These are phyloP conservation scores for Castanospermum australe DNA, from an alignment of 306 rosid genomes.

Conservation along the genomic window DNA sequence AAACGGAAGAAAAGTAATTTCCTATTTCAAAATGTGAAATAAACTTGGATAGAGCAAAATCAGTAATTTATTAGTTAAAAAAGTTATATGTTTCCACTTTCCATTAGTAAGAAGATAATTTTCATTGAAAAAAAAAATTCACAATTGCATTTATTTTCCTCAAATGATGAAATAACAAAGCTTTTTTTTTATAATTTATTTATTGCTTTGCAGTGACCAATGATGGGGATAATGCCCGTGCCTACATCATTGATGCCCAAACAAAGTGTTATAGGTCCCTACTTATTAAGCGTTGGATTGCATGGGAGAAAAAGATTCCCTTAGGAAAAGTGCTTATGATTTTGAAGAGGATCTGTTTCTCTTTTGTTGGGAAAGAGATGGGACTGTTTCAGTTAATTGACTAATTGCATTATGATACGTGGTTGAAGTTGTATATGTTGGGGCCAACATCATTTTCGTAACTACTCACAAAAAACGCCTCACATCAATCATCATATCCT, in stretches of 20 bases:
- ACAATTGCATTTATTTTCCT: not conserved
- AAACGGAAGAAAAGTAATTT: not conserved
- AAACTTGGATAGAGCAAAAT: not conserved
- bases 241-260: not conserved
- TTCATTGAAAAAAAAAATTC: too few species aligned
- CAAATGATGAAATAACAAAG: not conserved
- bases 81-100: too few species aligned
- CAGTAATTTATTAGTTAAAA: too few species aligned
- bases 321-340: not conserved
- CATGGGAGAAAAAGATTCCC: not conserved
- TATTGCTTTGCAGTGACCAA: not conserved
- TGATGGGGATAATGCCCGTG: not conserved
- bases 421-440: not conserved
- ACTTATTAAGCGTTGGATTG: not conserved
- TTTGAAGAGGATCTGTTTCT: not conserved
- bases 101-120: not conserved
- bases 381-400: not conserved
- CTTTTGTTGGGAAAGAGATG: not conserved
- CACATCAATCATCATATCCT: not conserved
- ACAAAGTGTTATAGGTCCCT: not conserved
- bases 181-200: not conserved
- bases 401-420: not conserved
- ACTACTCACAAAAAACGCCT: constrained; percentile 25
- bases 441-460: constrained; percentile 15
- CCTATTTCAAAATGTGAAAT: not conserved